Evolutionary conservation across 2,329 filamentous ascomycete genomes (phyloP).

Genomic region (Bipolaris cookei): DNA sequence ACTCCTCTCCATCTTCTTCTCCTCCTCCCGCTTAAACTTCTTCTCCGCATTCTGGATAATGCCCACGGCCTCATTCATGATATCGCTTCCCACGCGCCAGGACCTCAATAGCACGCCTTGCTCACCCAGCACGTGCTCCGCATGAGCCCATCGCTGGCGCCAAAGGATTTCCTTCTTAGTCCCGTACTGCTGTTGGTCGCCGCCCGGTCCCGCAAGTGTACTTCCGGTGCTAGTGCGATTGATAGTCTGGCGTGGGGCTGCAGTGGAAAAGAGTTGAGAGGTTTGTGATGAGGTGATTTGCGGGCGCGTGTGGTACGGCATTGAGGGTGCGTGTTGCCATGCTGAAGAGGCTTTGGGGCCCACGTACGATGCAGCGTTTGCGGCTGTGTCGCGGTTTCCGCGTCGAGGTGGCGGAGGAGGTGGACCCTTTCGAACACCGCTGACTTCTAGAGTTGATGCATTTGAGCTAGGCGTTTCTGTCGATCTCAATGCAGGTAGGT

Average conservation of each 20-base stretch:
- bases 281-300: slow-evolving; percentile 25
- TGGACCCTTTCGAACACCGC: slow-evolving; percentile 28
- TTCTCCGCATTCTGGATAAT: slow-evolving; percentile 64
- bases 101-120: slow-evolving; percentile 72
- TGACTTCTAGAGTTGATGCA: slow-evolving; percentile 17
- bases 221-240: slow-evolving; percentile 37
- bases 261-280: slow-evolving; percentile 39
- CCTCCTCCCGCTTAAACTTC: slow-evolving; percentile 35
- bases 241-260: slow-evolving; percentile 25
- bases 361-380: slow-evolving; percentile 48
- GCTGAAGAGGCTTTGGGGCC: slow-evolving; percentile 45
- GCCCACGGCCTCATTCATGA: slow-evolving; percentile 68
- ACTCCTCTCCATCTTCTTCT: not conserved
- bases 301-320: slow-evolving; percentile 37
- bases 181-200: slow-evolving; percentile 33
- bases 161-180: slow-evolving; percentile 78
- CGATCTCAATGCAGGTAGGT: slow-evolving; percentile 45
- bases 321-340: slow-evolving; percentile 44
- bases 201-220: slow-evolving; percentile 30
- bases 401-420: slow-evolving; percentile 49
- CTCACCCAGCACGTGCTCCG: slow-evolving; percentile 67
- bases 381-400: slow-evolving; percentile 46
- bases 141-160: slow-evolving; percentile 69
- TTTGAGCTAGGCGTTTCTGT: slow-evolving; percentile 23
- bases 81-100: slow-evolving; percentile 76